Percentiles rank a stretch among this genome's conserved stretches.
Conservation (phyloP, 1,284 basidiomycete species). For the Neonothopanus nambi region DNA sequence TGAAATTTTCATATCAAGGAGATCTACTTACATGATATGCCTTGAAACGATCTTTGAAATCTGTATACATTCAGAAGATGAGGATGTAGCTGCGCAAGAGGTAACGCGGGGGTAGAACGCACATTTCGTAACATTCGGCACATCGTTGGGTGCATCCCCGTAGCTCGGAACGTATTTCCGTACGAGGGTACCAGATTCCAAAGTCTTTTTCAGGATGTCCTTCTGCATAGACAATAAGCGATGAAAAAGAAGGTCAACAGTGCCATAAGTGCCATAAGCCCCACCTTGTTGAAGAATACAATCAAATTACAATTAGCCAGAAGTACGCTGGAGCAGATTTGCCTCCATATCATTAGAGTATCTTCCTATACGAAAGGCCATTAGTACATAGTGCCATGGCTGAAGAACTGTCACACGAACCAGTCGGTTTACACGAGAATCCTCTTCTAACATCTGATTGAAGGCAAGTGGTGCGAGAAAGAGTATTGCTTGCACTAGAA, state of each 20-base stretch:
- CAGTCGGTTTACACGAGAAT: constrained; percentile 41
- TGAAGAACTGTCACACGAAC: constrained; percentile 25
- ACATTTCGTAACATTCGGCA: constrained; percentile 51
- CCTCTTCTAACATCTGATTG: constrained; percentile 45
- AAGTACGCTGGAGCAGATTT: constrained; percentile 58
- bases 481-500: constrained; percentile 45
- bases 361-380: constrained; percentile 50
- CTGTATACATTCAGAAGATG: constrained; percentile 26
- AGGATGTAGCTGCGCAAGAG: not conserved
- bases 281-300: constrained; percentile 70
- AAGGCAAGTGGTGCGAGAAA: constrained; percentile 49
- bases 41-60: constrained; percentile 54
- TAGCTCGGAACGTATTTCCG: constrained; percentile 64
- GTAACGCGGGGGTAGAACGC: not conserved
- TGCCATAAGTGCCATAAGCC: too few species aligned
- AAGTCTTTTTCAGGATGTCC: constrained; percentile 59
- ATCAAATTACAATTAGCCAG: constrained; percentile 58
- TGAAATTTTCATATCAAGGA: too few species aligned
- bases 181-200: constrained; percentile 58
- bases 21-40: constrained; percentile 48
- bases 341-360: constrained; percentile 60
- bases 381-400: too few species aligned
- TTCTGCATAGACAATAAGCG: constrained; percentile 34
- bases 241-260: constrained; percentile 8
- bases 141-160: constrained; percentile 59